Percentiles rank a stretch among this genome's conserved stretches.
Evolutionary conservation across 441 rosid species (phyloP).

Genomic region (Erodium trifolium): DNA sequence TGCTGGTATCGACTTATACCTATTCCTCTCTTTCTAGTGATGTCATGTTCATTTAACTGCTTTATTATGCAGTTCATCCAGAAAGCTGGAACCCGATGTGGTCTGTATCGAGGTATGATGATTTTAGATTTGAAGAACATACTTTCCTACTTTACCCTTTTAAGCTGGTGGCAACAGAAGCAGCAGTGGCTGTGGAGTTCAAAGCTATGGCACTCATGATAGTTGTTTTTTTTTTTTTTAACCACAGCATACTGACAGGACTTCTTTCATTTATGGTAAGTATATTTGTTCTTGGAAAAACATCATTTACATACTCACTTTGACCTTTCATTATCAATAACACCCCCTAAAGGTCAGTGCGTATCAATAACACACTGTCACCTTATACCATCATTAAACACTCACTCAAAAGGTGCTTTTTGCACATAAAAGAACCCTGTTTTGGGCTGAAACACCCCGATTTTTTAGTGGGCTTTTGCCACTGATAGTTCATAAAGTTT

Average conservation of each 20-base stretch:
- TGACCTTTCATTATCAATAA: too few species aligned
- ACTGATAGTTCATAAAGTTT: conserved; percentile 10
- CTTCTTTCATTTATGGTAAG: conserved; percentile 99
- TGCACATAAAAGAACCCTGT: too few species aligned
- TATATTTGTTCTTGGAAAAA: not conserved
- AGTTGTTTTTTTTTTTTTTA: conserved; percentile 14
- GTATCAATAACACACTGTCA: too few species aligned
- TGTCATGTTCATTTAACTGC: not conserved
- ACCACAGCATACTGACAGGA: conserved; percentile 90
- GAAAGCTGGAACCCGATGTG: conserved; percentile 99
- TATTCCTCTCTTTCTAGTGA: not conserved
- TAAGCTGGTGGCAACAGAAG: not conserved
- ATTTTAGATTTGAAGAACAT: not conserved
- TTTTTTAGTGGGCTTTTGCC: too few species aligned
- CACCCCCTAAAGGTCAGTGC: too few species aligned
- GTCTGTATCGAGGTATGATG: conserved; percentile 86
- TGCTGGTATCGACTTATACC: not conserved
- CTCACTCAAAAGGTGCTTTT: too few species aligned
- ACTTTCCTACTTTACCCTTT: not conserved
- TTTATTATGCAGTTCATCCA: conserved; percentile 66
- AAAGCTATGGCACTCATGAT: conserved; percentile 15
- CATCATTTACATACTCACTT: too few species aligned
- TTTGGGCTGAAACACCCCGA: too few species aligned
- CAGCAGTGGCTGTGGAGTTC: conserved; percentile 9
- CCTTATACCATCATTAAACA: too few species aligned